Conservation (phyloP, 73 alveolate species). For the Symbiodinium natans region DNA sequence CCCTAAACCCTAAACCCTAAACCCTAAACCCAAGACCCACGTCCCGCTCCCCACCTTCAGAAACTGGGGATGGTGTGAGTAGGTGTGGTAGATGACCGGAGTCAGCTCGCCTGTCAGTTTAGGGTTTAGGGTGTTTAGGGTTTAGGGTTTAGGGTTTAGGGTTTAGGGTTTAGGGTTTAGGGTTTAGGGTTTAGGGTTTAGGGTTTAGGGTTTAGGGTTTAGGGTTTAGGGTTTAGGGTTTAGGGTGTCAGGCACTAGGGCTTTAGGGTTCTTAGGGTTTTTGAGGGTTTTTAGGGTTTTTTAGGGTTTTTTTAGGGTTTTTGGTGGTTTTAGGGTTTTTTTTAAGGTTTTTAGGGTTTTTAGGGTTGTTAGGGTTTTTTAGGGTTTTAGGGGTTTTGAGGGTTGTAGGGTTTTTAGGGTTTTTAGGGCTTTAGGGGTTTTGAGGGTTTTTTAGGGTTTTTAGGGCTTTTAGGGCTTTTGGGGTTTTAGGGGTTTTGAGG, state of each 20-base stretch:
- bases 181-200: background rate
- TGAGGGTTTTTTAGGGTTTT: no score
- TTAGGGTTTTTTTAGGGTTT: background rate
- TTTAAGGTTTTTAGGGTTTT: no score
- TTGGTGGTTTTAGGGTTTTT: no score
- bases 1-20: no score
- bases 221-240: background rate
- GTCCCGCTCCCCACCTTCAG: background rate
- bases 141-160: background rate
- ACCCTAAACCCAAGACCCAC: no score
- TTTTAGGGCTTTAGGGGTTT: no score
- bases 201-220: background rate
- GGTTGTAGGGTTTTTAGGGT: no score
- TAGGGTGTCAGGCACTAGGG: background rate
- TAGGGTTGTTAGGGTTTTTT: no score
- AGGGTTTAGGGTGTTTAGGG: background rate
- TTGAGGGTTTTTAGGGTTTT: background rate
- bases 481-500: no score
- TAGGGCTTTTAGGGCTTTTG: no score
- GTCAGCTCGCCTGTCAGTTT: background rate
- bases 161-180: background rate
- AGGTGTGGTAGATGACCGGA: slow-evolving; percentile 2
- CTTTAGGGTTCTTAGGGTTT: background rate
- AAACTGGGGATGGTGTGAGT: background rate
- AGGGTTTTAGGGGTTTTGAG: no score